Percentiles rank a stretch among this genome's conserved stretches.
These are phyloP conservation scores for Macrocybe gigantea DNA, from an alignment of 768 basidiomycete genomes.

Conservation along the genomic window DNA sequence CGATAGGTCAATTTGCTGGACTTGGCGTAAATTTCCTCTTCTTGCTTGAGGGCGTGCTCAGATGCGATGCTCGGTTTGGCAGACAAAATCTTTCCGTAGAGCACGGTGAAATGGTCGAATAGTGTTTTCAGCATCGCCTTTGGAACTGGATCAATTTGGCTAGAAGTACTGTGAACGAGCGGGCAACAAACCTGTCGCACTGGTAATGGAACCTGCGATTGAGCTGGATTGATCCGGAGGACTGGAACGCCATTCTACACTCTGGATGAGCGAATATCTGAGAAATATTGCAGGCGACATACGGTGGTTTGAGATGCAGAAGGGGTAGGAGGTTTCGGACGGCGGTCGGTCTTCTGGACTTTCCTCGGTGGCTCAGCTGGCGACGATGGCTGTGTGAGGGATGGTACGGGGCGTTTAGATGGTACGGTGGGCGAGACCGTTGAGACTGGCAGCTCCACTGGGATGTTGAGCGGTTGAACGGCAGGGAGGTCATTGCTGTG, in stretches of 20 bases:
- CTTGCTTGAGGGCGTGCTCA: conserved; percentile 78
- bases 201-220: conserved; percentile 66
- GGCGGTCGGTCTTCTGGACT: conserved; percentile 47
- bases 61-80: conserved; percentile 57
- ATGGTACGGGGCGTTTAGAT: conserved; percentile 44
- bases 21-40: conserved; percentile 71
- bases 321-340: conserved; percentile 36
- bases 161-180: background rate
- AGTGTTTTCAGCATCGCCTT: conserved; percentile 72
- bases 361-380: conserved; percentile 59
- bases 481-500: conserved; percentile 39
- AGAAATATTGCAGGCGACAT: conserved; percentile 3
- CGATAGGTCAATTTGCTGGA: conserved; percentile 79
- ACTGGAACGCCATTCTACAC: conserved; percentile 56
- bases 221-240: conserved; percentile 59
- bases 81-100: conserved; percentile 56
- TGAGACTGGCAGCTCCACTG: conserved; percentile 15
- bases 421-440: conserved; percentile 24
- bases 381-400: conserved; percentile 21
- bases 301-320: conserved; percentile 31
- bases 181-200: conserved; percentile 57
- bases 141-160: conserved; percentile 5
- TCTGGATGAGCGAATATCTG: too few species aligned
- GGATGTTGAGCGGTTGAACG: conserved; percentile 31
- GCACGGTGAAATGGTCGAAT: conserved; percentile 62